phyloP scores from a whole-genome alignment of 2,329 filamentous ascomycete genomes.

The Alternaria viburni region DNA sequence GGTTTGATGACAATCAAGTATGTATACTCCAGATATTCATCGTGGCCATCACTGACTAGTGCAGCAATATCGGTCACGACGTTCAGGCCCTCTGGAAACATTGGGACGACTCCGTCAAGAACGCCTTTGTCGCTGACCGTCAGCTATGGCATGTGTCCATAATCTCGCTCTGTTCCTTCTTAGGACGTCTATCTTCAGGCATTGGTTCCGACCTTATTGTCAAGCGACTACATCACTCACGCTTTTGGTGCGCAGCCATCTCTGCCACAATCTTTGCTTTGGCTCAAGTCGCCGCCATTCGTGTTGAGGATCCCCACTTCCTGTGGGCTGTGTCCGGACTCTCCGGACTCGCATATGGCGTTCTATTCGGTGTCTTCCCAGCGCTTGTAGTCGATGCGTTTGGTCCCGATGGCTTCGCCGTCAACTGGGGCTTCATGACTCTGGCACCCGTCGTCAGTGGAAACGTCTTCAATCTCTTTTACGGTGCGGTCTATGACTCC shows the following conservation, averaged over 20 bases:
- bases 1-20: slow-evolving; percentile 99
- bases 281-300: slow-evolving; percentile 78
- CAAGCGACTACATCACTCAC: slow-evolving; percentile 77
- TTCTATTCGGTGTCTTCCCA: slow-evolving; percentile 92
- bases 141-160: slow-evolving; percentile 95
- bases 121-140: slow-evolving; percentile 76
- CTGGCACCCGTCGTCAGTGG: slow-evolving; percentile 85
- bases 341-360: slow-evolving; percentile 88
- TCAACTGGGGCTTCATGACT: slow-evolving; percentile 98
- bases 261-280: slow-evolving; percentile 78
- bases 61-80: slow-evolving; percentile 91
- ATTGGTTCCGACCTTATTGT: slow-evolving; percentile 91
- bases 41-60: slow-evolving; percentile 34
- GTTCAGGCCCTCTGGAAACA: slow-evolving; percentile 87
- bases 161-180: slow-evolving; percentile 86
- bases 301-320: slow-evolving; percentile 75
- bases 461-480: slow-evolving; percentile 91
- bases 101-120: slow-evolving; percentile 74
- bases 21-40: slow-evolving; percentile 44
- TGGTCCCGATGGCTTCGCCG: slow-evolving; percentile 83
- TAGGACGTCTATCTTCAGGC: slow-evolving; percentile 73
- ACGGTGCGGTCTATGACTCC: slow-evolving; percentile 80
- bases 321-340: slow-evolving; percentile 80
- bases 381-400: slow-evolving; percentile 87
- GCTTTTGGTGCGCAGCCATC: slow-evolving; percentile 87